Evolutionary conservation across 2,329 filamentous ascomycete genomes (phyloP).

Genomic region (Xylariaceae sp.): DNA sequence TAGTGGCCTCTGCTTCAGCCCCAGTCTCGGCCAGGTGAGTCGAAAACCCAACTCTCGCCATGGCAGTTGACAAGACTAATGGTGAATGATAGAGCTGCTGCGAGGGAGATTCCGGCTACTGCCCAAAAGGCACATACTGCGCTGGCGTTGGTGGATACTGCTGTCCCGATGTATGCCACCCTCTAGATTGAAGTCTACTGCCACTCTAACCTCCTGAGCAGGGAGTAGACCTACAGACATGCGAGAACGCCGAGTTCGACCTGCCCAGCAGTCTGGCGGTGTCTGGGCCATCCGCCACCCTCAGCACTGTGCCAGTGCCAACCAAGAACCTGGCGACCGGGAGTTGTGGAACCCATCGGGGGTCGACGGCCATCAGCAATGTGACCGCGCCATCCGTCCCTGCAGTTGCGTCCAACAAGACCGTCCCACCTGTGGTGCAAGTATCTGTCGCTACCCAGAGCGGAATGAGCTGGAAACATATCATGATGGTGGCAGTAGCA

Average conservation of each 20-base stretch:
- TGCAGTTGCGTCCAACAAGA: constrained; percentile 6
- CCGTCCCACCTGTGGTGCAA: constrained; percentile 11
- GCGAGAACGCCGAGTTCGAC: constrained; percentile 28
- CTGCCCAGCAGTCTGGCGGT: constrained; percentile 15
- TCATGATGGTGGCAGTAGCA: not conserved
- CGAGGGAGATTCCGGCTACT: constrained; percentile 26
- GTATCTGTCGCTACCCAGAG: constrained; percentile 13
- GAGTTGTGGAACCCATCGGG: not conserved
- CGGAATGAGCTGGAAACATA: no score
- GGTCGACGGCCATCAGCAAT: not conserved
- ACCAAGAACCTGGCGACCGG: not conserved
- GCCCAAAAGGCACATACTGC: constrained; percentile 27
- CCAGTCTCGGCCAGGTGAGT: constrained; percentile 26
- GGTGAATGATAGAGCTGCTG: constrained; percentile 33
- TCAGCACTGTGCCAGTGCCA: not conserved
- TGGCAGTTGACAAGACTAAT: no score
- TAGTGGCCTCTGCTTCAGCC: constrained; percentile 28
- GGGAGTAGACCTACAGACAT: constrained; percentile 27
- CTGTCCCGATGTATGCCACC: constrained; percentile 27
- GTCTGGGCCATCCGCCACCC: not conserved
- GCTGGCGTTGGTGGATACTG: constrained; percentile 31
- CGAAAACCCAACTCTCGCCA: no score
- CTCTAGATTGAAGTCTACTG: no score
- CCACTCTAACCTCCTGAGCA: no score
- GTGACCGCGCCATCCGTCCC: constrained; percentile 3